These are phyloP conservation scores for Coniella lustricola DNA, from an alignment of 2,329 filamentous ascomycete genomes.

Conservation along the genomic window DNA sequence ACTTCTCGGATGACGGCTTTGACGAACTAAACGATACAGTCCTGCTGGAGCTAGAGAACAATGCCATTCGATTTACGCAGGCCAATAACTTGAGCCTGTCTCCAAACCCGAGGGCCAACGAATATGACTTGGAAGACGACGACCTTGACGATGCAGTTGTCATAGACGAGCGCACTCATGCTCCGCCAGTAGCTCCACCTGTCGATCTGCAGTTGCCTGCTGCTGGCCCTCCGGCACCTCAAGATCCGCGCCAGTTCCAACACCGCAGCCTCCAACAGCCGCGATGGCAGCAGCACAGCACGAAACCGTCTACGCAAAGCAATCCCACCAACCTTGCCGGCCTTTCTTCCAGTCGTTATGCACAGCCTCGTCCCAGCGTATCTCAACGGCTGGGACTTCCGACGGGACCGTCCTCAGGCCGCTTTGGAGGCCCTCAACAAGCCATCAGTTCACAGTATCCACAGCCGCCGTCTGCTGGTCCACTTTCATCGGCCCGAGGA, in stretches of 20 bases:
- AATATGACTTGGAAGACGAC: conserved; percentile 46
- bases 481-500: conserved; percentile 17
- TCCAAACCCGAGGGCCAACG: conserved; percentile 24
- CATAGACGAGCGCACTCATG: conserved; percentile 37
- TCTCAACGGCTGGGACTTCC: conserved; percentile 36
- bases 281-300: conserved; percentile 11
- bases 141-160: conserved; percentile 53
- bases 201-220: conserved; percentile 31
- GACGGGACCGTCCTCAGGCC: conserved; percentile 18
- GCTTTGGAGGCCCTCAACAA: conserved; percentile 8
- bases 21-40: conserved; percentile 52
- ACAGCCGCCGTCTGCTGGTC: conserved; percentile 22
- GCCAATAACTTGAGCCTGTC: conserved; percentile 28
- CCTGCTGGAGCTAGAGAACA: conserved; percentile 56
- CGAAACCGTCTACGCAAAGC: conserved; percentile 11
- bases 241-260: conserved; percentile 2
- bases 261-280: conserved; percentile 10
- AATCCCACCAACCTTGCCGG: background rate
- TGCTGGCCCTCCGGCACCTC: conserved; percentile 20
- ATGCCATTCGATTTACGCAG: conserved; percentile 56
- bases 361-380: conserved; percentile 24
- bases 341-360: conserved; percentile 13
- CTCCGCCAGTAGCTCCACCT: conserved; percentile 28
- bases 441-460: conserved; percentile 16
- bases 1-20: conserved; percentile 58